Base-by-base conservation (phyloP, 2,329 filamentous ascomycete genomes). In the Rosellinia necatrix region DNA sequence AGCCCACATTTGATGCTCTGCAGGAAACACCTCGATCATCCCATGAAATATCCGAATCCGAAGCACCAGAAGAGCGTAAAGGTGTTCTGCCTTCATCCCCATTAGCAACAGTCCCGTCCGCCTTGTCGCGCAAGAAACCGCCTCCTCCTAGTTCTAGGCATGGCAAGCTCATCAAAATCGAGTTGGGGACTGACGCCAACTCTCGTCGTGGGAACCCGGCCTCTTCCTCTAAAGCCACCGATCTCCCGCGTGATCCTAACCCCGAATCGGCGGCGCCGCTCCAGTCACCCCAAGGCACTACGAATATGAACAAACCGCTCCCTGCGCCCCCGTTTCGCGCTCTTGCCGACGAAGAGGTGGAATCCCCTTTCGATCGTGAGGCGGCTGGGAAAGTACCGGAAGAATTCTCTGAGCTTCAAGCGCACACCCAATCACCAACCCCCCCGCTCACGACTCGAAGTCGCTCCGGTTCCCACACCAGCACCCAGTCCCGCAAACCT, bases 91-190 rank as follows among this genome's bases (percentile, higher is more conserved):
- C 62, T 30, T 13, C 64, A 47, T 68, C 69, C 27, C 60, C 64
- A n/a, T 56, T 66, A 19, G 56, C 66, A 6, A 61, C 64, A 6
- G 43, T 53, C 22, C 34, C 58, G 8, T 58, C 63, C 3, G 38
- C 68, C 43, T 57, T 68, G 17, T 66, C 69, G 48, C 69, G 75
- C 35, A 75, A 79, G 61, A 89, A 87, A 12, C 89, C 90, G 4
- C 88, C 88, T 6, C 89, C 89, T 19, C 80, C 80, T 9, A 91
- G 82, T 68, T 91, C 88, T 48, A 84, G 89, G 51, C 89, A 92
- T 73, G 91, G 91, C 4, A 92, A 88, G 71, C 79, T 87, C 15
- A 88, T 93, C 61, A 84, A 80, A 62, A 71, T 76, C 38, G 74
- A 80, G 65, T 63, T 76, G 57, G 74, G 73, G 49, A 69, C 78